These are phyloP conservation scores for Pseudonitzschia pungens DNA, from an alignment of 108 stramenopile species.

Conservation along the genomic window DNA sequence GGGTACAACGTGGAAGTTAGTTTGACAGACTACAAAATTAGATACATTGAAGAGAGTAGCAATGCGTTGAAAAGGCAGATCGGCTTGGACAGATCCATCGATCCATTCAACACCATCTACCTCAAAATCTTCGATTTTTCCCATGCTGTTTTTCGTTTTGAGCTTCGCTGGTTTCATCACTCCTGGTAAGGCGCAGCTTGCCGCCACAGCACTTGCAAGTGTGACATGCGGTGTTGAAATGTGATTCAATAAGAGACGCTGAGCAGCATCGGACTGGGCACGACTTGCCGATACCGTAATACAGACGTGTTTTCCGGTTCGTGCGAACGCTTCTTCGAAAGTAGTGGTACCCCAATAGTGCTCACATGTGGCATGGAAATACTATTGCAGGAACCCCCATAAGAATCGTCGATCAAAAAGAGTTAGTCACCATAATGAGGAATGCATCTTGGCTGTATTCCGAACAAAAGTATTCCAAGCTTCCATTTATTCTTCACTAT, in stretches of 20 bases:
- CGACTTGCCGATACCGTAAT: constrained; percentile 90
- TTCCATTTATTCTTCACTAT: not conserved
- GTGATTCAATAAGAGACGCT: constrained; percentile 90
- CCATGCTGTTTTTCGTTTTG: constrained; percentile 76
- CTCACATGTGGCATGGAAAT: constrained; percentile 71
- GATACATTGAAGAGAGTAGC: constrained; percentile 89
- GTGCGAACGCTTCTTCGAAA: constrained; percentile 91
- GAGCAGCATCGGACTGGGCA: constrained; percentile 66
- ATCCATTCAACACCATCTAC: constrained; percentile 96
- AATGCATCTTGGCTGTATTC: too few species aligned
- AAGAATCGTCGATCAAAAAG: too few species aligned
- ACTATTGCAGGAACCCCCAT: constrained; percentile 3
- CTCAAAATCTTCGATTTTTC: constrained; percentile 85
- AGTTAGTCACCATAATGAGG: too few species aligned
- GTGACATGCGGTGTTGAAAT: constrained; percentile 93
- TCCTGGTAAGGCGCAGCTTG: constrained; percentile 90
- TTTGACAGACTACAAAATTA: constrained; percentile 89
- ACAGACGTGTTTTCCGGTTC: constrained; percentile 90
- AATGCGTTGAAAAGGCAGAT: constrained; percentile 91
- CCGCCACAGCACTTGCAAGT: constrained; percentile 84
- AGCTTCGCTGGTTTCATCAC: constrained; percentile 89
- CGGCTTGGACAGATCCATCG: constrained; percentile 91
- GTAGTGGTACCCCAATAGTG: constrained; percentile 86
- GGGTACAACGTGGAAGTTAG: constrained; percentile 91
- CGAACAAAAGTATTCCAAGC: not conserved